Base-by-base conservation (phyloP, 352 stramenopile genomes). In the Discostella stelligera region DNA sequence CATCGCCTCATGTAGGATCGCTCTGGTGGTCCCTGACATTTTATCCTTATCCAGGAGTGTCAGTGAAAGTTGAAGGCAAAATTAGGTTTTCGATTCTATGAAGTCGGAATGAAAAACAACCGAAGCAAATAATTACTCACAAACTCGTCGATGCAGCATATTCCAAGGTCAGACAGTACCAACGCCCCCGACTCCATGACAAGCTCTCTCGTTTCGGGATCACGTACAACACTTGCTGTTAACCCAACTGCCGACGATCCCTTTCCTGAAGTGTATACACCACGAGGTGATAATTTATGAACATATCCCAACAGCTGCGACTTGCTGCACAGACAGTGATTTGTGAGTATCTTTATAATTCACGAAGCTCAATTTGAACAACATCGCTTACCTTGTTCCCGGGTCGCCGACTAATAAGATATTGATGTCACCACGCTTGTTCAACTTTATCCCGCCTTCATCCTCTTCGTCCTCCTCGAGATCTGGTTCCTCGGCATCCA, bases 91-190 rank as follows among this genome's bases (percentile, higher is more conserved):
- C 4, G n/a, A 7, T 27, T 37, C 32, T 9, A 41, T 41, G 3
- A 41, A 9, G 18, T 59, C 8, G 52, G 14, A 27, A 27, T 21
- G 50, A 16, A 21, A 18, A 58, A 27, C 21, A 58, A 30, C 16
- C 4, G 16, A 46, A 62, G 13, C 14, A 64, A 37, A 58, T 14
- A 66, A 32, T 32, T 8, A 74, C 67, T 67, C 62, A 75, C 67
- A 80, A 99, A 99, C 86, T 99, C 97, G 85, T 99, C 96, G 72
- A 99, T 99, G 82, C 97, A 99, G 85, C 97, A 99, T 76, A 99
- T 97, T 13, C 97, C 97, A 63, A 97, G 91, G 75, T 99, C 97
- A 14, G 93, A 98, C 21, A 99, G 86, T 61, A 99, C 97, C 27
- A 99, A 80, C 14, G 97, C 97, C 50, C 95, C 95, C 21, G 93